Conservation (phyloP, 2,329 filamentous ascomycete genomes). For the Colletotrichum higginsianum region DNA sequence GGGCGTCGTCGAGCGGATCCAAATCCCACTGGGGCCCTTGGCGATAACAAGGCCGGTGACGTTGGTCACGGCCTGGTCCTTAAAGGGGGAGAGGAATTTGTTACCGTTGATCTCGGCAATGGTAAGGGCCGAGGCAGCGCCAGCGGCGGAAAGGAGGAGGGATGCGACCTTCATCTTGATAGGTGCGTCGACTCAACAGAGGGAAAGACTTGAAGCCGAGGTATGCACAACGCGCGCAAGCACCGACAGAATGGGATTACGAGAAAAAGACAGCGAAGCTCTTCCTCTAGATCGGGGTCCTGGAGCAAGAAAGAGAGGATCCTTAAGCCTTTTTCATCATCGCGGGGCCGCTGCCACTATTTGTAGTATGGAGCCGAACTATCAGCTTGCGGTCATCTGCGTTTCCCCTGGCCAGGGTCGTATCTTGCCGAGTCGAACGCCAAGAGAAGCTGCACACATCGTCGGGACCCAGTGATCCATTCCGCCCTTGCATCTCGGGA, state of each 20-base stretch:
- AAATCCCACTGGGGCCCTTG: conserved; percentile 73
- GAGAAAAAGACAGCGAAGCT: conserved; percentile 18
- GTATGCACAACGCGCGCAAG: background rate
- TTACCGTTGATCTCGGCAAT: conserved; percentile 78
- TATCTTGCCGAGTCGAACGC: conserved; percentile 9
- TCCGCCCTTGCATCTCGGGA: conserved; percentile 39
- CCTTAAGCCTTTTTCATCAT: background rate
- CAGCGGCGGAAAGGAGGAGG: conserved; percentile 48
- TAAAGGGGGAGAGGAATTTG: conserved; percentile 73
- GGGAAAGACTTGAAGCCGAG: background rate
- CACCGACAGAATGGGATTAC: conserved; percentile 15
- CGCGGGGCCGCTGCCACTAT: conserved; percentile 7
- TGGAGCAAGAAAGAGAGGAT: conserved; percentile 17
- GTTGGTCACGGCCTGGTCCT: conserved; percentile 68
- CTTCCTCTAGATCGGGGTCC: conserved; percentile 28
- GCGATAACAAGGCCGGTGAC: conserved; percentile 77
- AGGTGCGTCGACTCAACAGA: background rate
- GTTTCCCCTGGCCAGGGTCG: conserved; percentile 15
- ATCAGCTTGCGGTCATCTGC: background rate
- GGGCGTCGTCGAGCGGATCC: conserved; percentile 72
- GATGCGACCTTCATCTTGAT: conserved; percentile 51
- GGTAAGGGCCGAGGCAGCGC: conserved; percentile 57
- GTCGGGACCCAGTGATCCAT: conserved; percentile 12
- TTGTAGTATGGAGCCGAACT: conserved; percentile 14
- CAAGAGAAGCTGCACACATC: conserved; percentile 5